Base-by-base conservation (phyloP, 768 basidiomycete species). In the Auriscalpium orientale region DNA sequence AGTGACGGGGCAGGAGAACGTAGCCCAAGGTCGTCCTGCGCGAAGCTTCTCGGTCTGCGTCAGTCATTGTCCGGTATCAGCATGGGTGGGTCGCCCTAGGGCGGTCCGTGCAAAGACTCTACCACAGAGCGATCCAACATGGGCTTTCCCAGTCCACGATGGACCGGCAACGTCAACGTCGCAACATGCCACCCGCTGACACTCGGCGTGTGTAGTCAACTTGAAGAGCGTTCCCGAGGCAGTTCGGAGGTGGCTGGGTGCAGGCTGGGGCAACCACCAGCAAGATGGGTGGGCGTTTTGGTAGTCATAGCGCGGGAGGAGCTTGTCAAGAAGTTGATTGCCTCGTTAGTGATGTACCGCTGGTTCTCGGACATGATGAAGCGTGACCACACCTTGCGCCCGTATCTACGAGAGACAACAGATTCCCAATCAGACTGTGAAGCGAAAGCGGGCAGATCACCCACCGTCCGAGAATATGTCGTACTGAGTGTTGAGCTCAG, bases 311-410 rank as follows among this genome's bases (percentile, higher is more conserved):
- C 92, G 22, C 22, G 3, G 86, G 68, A 97, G 79, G 36, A 98
- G 79, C 73, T 94, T 94, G 74, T 98, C 95, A 98, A 73, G 66
- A 98, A 86, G 74, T 97, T 94, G 65, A 98, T 89, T 35, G 94
- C 95, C 66, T 98, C 95, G 68, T 93, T 98, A 20, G 92, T 91
- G 64, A 98, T 93, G 71, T 90, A 97, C 56, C 92, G 83, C 70
- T 95, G 93, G 68, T 97, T 97, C 69, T 95, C 92, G 15, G 89
- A 89, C 11, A 93, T 97, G 65, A 98, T 89, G 72, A 97, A 98
- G 57, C 89, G 81, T 45, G 89, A 84, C 95, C 95, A 98, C 15
- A 93, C 88, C 70, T 95, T 97, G 71, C 89, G 84, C 58, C 89
- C 87, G 72, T 93, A 95, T 71, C 89, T 91, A 58, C 11, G n/a